Conservation (phyloP, 371 early-diverging fungal genomes). For the Nematocida displodere region DNA sequence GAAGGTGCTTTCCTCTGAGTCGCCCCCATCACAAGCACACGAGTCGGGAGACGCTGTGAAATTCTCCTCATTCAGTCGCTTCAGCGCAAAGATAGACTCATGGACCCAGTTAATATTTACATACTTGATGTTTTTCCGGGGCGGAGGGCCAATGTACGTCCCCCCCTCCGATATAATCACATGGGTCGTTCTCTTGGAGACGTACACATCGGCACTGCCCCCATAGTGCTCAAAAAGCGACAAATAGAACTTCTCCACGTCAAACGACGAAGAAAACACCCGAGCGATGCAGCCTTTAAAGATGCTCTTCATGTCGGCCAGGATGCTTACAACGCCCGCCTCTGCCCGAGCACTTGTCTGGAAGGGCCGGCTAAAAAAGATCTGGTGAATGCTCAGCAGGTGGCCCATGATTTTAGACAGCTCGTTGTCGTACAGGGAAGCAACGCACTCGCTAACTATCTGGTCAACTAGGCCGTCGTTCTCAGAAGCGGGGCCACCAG, state of each 20-base stretch:
- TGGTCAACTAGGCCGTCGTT: neutral
- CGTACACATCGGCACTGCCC: neutral
- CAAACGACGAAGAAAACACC: slow-evolving; percentile 3
- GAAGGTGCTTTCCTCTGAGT: neutral
- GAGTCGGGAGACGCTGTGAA: neutral
- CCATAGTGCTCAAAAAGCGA: slow-evolving; percentile 34
- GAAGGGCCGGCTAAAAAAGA: slow-evolving; percentile 49
- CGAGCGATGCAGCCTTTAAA: slow-evolving; percentile 32
- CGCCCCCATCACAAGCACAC: neutral
- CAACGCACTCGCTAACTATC: slow-evolving; percentile 14
- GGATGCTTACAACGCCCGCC: slow-evolving; percentile 28
- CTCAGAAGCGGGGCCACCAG: neutral
- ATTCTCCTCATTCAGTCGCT: slow-evolving; percentile 4
- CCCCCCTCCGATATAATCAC: neutral
- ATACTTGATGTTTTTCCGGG: slow-evolving; percentile 9
- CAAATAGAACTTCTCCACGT: neutral
- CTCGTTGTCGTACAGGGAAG: slow-evolving; percentile 35
- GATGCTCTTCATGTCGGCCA: slow-evolving; percentile 34
- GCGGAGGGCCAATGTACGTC: neutral
- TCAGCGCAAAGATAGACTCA: slow-evolving; percentile 16
- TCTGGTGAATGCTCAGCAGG: slow-evolving; percentile 36
- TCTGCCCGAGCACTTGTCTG: too few relatives aligned
- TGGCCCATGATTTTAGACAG: slow-evolving; percentile 9
- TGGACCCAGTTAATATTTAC: slow-evolving; percentile 21
- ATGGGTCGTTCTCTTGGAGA: slow-evolving; percentile 11